A percentile compares a stretch with the other conserved stretches of the same genome.
Evolutionary conservation across 1,284 basidiomycete genomes (phyloP).

Genomic region (Porogramme epimiltina): DNA sequence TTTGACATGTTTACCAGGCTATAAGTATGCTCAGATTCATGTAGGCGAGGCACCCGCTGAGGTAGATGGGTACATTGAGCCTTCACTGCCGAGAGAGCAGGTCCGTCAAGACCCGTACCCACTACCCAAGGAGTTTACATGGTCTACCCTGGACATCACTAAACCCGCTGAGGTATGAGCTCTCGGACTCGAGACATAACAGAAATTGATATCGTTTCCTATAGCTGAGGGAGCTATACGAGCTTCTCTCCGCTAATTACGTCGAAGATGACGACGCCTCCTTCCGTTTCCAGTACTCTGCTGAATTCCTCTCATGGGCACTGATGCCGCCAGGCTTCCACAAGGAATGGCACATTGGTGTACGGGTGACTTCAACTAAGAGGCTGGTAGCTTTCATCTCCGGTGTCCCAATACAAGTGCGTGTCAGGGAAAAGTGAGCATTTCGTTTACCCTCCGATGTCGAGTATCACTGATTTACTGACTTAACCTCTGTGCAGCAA

Average conservation of each 20-base stretch:
- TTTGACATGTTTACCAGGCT: not conserved
- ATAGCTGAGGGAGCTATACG: conserved; percentile 90
- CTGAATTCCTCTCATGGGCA: conserved; percentile 96
- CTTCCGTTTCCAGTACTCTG: conserved; percentile 95
- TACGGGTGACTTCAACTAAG: conserved; percentile 86
- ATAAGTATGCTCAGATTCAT: not conserved
- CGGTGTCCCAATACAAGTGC: conserved; percentile 86
- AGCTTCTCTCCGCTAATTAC: conserved; percentile 91
- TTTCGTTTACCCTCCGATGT: not conserved
- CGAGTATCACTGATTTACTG: not conserved
- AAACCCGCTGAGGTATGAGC: conserved; percentile 67
- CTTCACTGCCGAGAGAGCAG: conserved; percentile 74
- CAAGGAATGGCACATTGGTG: conserved; percentile 95
- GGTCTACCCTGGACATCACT: conserved; percentile 84
- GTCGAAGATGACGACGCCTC: conserved; percentile 96
- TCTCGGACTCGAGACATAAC: conserved; percentile 2
- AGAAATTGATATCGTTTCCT: not conserved
- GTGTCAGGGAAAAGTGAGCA: conserved; percentile 74
- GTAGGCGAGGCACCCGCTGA: conserved; percentile 66
- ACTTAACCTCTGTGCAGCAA: conserved; percentile 43
- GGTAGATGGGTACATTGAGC: conserved; percentile 90
- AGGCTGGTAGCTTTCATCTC: conserved; percentile 99
- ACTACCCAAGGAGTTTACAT: conserved; percentile 92
- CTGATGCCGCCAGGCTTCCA: conserved; percentile 92
- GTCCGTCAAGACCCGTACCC: conserved; percentile 88